Conservation (phyloP, 108 stramenopile genomes). For the Cyclostephanos invisitatus region DNA sequence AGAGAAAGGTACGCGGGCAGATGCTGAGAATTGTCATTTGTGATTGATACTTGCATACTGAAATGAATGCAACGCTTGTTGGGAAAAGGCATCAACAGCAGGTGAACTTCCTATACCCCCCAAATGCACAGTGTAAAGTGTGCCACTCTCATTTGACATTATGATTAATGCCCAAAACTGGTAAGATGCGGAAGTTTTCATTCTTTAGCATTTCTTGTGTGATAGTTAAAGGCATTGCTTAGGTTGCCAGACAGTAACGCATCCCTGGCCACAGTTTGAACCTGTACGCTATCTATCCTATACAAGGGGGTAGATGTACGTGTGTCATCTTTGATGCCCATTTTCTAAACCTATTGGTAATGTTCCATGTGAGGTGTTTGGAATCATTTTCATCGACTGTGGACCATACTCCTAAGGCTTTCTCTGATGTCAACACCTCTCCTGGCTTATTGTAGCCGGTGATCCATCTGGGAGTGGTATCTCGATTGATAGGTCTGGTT, state of each 20-base stretch:
- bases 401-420: slow-evolving; percentile 1
- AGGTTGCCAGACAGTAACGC: not conserved
- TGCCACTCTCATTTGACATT: slow-evolving; percentile 8
- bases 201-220: not conserved
- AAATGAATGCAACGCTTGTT: too few species aligned
- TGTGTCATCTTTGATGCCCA: not conserved
- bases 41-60: too few species aligned
- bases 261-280: slow-evolving; percentile 1
- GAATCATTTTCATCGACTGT: not conserved
- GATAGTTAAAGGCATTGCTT: not conserved
- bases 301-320: not conserved
- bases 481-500: not conserved
- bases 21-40: too few species aligned
- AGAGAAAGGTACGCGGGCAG: too few species aligned
- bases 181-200: not conserved
- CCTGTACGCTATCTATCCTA: not conserved
- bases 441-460: not conserved
- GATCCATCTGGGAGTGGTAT: not conserved
- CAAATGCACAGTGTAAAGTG: slow-evolving; percentile 9
- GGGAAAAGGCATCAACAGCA: too few species aligned
- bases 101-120: not conserved
- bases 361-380: not conserved
- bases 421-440: not conserved
- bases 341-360: not conserved
- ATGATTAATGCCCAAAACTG: slow-evolving; percentile 10